Evolutionary conservation across 1,139 yeast species (phyloP).

Genomic region (Groenewaldozyma sp.): DNA sequence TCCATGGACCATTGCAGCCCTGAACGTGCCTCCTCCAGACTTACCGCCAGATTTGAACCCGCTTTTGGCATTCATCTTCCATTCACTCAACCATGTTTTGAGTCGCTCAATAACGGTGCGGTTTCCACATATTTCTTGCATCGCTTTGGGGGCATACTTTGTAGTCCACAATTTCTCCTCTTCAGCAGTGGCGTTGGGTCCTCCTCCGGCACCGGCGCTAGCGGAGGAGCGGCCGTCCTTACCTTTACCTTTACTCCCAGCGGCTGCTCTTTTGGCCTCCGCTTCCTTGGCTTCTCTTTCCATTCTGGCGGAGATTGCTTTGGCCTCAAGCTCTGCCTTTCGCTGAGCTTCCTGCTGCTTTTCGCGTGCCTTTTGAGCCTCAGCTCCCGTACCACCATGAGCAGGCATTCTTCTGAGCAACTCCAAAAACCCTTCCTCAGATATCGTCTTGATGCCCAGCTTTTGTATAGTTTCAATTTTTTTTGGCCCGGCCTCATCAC

Average conservation of each 20-base stretch:
- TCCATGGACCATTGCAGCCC: conserved; percentile 85
- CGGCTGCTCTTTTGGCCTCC: conserved; percentile 14
- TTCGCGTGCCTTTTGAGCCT: conserved; percentile 61
- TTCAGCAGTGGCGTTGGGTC: conserved; percentile 4
- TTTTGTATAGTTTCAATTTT: conserved; percentile 74
- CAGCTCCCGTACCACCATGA: conserved; percentile 79
- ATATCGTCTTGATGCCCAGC: conserved; percentile 67
- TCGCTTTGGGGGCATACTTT: conserved; percentile 74
- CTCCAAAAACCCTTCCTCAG: conserved; percentile 76
- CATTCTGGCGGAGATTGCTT: conserved; percentile 34
- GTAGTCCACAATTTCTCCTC: conserved; percentile 64
- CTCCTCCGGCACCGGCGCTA: neutral
- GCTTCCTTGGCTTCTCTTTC: conserved; percentile 21
- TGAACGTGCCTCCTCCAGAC: conserved; percentile 50
- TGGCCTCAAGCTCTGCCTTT: conserved; percentile 40
- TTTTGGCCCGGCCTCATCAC: conserved; percentile 97
- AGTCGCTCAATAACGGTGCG: conserved; percentile 63
- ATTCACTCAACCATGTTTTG: conserved; percentile 63
- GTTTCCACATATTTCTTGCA: conserved; percentile 84
- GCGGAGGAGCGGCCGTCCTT: conserved; percentile 1
- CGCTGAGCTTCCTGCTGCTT: conserved; percentile 63
- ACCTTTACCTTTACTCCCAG: neutral
- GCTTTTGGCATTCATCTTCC: conserved; percentile 52
- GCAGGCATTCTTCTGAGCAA: conserved; percentile 75
- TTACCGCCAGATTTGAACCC: conserved; percentile 49